phyloP scores from a whole-genome alignment of 1,284 basidiomycete species.

The Fomes fomentarius region DNA sequence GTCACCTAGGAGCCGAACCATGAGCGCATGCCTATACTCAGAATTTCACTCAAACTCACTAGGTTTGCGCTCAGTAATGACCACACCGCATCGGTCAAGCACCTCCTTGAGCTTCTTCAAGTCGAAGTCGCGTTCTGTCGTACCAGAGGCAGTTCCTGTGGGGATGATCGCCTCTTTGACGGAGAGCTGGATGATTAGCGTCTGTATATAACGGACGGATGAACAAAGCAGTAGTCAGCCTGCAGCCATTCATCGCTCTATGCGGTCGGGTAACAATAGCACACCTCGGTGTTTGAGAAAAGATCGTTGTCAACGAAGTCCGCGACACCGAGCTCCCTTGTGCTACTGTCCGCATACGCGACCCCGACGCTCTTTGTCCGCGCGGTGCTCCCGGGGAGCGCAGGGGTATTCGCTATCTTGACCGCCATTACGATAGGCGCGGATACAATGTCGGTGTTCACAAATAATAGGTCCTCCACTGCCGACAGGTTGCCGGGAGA shows the following conservation, averaged over 20 bases:
- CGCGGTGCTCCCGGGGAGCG: constrained; percentile 44
- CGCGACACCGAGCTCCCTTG: constrained; percentile 73
- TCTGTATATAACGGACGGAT: constrained; percentile 53
- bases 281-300: constrained; percentile 93
- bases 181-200: constrained; percentile 93
- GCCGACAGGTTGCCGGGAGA: constrained; percentile 95
- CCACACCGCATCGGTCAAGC: constrained; percentile 89
- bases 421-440: constrained; percentile 94
- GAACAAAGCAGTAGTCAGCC: constrained; percentile 2
- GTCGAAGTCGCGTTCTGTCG: constrained; percentile 84
- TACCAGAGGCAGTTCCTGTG: constrained; percentile 68
- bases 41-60: constrained; percentile 49
- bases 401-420: constrained; percentile 65
- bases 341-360: constrained; percentile 80
- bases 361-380: constrained; percentile 69
- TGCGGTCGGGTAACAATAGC: constrained; percentile 9
- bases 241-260: neutral
- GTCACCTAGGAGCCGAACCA: constrained; percentile 58
- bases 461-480: constrained; percentile 93
- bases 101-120: constrained; percentile 83
- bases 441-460: constrained; percentile 79
- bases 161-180: constrained; percentile 91
- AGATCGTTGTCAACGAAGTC: constrained; percentile 96
- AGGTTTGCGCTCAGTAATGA: constrained; percentile 87
- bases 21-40: neutral